Conservation (phyloP, 352 stramenopile genomes). For the Hyaloperonospora brassicae region DNA sequence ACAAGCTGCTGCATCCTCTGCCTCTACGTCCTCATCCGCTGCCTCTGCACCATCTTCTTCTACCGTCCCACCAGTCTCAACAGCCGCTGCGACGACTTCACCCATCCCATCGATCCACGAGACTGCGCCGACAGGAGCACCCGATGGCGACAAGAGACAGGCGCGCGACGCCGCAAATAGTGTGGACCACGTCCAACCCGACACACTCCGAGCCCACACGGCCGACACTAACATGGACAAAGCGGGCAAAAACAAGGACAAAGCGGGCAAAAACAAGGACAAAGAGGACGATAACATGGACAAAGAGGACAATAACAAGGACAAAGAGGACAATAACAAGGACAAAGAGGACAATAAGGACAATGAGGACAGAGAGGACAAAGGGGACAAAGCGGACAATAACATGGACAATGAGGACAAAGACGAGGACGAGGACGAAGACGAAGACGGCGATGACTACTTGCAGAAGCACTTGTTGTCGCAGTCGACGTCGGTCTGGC, state of each 20-base stretch:
- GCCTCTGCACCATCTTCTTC: constrained; percentile 8
- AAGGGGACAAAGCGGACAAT: background rate
- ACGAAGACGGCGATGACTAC: constrained; percentile 38
- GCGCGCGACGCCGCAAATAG: background rate
- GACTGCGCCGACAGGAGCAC: background rate
- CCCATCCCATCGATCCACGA: constrained; percentile 5
- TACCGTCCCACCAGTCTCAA: background rate
- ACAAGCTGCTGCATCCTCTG: constrained; percentile 7
- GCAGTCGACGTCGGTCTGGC: constrained; percentile 39
- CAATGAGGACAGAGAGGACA: background rate
- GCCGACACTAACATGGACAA: background rate
- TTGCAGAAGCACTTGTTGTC: constrained; percentile 59
- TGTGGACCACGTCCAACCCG: background rate
- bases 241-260: background rate
- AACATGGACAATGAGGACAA: background rate
- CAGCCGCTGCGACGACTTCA: constrained; percentile 3
- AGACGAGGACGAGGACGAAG: constrained; percentile 15
- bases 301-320: constrained; percentile 14
- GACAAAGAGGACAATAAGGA: background rate
- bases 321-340: constrained; percentile 34
- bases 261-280: background rate
- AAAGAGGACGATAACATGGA: too few relatives aligned
- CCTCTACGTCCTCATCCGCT: constrained; percentile 9
- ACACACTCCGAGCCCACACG: too few relatives aligned
- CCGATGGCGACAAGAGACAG: background rate